Evolutionary conservation across 805 yeast genomes (phyloP).

Genomic region (Candida succiphila): DNA sequence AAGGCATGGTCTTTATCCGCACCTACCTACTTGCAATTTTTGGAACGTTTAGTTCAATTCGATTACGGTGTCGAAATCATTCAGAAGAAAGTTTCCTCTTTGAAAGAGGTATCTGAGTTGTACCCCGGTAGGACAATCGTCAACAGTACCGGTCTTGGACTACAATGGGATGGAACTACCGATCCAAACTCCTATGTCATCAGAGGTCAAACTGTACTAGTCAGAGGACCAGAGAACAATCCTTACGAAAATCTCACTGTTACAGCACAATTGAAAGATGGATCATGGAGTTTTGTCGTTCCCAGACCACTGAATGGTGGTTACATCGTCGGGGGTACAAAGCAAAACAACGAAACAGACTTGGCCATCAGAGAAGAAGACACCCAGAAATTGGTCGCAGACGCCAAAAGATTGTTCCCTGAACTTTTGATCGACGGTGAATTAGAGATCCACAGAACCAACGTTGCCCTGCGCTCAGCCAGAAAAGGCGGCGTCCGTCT

Average conservation of each 20-base stretch:
- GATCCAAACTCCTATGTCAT: slow-evolving; percentile 39
- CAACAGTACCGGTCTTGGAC: slow-evolving; percentile 53
- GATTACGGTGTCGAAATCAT: slow-evolving; percentile 26
- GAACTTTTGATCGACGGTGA: slow-evolving; percentile 28
- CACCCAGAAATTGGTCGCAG: slow-evolving; percentile 29
- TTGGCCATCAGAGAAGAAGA: slow-evolving; percentile 32
- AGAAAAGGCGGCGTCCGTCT: slow-evolving; percentile 42
- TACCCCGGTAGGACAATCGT: slow-evolving; percentile 27
- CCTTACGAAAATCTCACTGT: slow-evolving; percentile 31
- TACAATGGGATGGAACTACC: slow-evolving; percentile 42
- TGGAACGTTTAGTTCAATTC: slow-evolving; percentile 27
- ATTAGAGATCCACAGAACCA: slow-evolving; percentile 30
- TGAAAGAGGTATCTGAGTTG: slow-evolving; percentile 29
- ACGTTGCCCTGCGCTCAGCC: slow-evolving; percentile 65
- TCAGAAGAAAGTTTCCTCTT: slow-evolving; percentile 18
- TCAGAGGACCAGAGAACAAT: slow-evolving; percentile 36
- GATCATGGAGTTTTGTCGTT: slow-evolving; percentile 39
- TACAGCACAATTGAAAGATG: slow-evolving; percentile 30
- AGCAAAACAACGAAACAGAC: slow-evolving; percentile 33
- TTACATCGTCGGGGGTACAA: slow-evolving; percentile 59
- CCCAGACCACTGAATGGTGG: slow-evolving; percentile 54
- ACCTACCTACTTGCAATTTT: slow-evolving; percentile 41
- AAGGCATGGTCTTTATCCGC: slow-evolving; percentile 52
- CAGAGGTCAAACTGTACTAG: slow-evolving; percentile 56
- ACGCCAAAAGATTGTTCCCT: slow-evolving; percentile 39